phyloP scores from a whole-genome alignment of 2,329 filamentous ascomycete genomes.

The Coniella lustricola region DNA sequence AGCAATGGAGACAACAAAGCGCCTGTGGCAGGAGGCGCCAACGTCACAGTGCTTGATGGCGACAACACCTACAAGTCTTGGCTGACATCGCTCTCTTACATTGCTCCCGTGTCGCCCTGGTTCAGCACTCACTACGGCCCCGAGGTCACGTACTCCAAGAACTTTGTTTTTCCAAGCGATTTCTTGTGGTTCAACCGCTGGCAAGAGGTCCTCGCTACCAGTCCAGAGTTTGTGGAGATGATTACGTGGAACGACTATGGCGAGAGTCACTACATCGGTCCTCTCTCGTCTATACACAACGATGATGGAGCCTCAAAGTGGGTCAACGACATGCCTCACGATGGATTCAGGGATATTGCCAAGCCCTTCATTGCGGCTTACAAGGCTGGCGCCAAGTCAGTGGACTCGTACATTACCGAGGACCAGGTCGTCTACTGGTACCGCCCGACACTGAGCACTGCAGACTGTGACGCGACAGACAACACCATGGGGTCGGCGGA shows the following conservation, averaged over 20 bases:
- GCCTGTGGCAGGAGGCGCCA: conserved; percentile 28
- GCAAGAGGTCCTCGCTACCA: conserved; percentile 8
- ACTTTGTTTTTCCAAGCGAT: conserved; percentile 15
- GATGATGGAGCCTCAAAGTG: conserved; percentile 19
- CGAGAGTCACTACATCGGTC: conserved; percentile 16
- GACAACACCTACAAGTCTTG: conserved; percentile 28
- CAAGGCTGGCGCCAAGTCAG: conserved; percentile 36
- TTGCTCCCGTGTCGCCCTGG: conserved; percentile 17
- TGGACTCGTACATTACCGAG: conserved; percentile 31
- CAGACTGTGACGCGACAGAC: conserved; percentile 45
- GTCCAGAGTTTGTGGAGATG: conserved; percentile 14
- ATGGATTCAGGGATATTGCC: conserved; percentile 48
- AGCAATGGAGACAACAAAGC: conserved; percentile 43
- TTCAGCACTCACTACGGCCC: conserved; percentile 16
- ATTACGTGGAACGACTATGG: conserved; percentile 17
- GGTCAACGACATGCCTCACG: conserved; percentile 32
- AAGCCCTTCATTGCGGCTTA: conserved; percentile 47
- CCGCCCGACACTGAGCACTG: conserved; percentile 37
- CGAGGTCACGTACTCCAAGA: conserved; percentile 14
- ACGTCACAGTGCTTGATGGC: conserved; percentile 33
- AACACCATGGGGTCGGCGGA: conserved; percentile 39
- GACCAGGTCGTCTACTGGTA: conserved; percentile 52
- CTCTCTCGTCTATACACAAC: conserved; percentile 12
- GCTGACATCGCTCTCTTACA: conserved; percentile 24
- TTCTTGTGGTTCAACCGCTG: conserved; percentile 16